Conservation (phyloP, 352 stramenopile genomes). For the Halophytophthora batemanensis region DNA sequence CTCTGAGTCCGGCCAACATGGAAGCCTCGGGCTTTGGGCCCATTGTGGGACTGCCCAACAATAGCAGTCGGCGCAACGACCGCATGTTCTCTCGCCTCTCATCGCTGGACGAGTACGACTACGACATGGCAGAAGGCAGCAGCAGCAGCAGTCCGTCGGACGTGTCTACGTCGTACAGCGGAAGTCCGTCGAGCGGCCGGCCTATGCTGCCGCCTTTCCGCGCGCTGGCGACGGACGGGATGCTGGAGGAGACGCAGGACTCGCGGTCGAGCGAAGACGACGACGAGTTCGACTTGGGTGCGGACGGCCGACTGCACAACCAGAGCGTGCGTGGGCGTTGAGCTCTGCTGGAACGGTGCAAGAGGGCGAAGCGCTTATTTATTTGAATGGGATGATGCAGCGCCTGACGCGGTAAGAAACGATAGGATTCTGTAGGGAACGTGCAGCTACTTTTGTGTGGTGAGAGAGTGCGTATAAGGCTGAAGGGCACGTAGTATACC, state of each 20-base stretch:
- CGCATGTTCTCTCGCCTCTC: slow-evolving; percentile 44
- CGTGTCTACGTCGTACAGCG: slow-evolving; percentile 35
- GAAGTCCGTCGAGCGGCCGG: slow-evolving; percentile 21
- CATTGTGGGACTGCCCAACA: slow-evolving; percentile 27
- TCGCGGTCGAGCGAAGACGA: slow-evolving; percentile 25
- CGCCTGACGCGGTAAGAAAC: too few relatives aligned
- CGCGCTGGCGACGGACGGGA: slow-evolving; percentile 37
- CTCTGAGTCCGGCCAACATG: slow-evolving; percentile 19
- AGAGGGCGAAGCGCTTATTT: background rate
- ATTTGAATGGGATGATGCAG: background rate
- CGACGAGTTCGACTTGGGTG: slow-evolving; percentile 29
- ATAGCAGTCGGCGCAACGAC: slow-evolving; percentile 32
- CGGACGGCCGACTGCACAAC: slow-evolving; percentile 22
- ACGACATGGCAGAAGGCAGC: slow-evolving; percentile 24
- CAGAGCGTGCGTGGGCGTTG: background rate
- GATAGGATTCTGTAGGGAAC: too few relatives aligned
- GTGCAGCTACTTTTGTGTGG: too few relatives aligned
- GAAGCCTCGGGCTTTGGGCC: slow-evolving; percentile 23
- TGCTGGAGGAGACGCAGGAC: slow-evolving; percentile 46
- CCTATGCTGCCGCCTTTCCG: slow-evolving; percentile 54
- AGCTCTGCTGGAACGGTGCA: too few relatives aligned
- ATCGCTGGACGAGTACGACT: slow-evolving; percentile 66
- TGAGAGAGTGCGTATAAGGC: too few relatives aligned
- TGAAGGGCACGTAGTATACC: too few relatives aligned
- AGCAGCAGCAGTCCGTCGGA: slow-evolving; percentile 25